phyloP scores from a whole-genome alignment of 23 red algal genomes.

The Gracilariopsis chorda region DNA sequence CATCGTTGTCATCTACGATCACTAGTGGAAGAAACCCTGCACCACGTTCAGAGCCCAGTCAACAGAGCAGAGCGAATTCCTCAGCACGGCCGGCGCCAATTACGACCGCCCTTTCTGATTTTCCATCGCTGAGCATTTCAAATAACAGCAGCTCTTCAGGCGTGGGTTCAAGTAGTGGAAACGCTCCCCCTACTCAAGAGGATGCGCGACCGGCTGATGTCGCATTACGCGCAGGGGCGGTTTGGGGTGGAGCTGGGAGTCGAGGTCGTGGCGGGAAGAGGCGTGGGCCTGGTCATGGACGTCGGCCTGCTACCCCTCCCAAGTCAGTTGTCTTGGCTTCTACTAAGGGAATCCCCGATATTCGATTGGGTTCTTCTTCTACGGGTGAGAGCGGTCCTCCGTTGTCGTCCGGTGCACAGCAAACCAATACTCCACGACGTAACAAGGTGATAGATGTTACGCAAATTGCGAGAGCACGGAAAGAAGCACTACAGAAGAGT shows the following conservation, averaged over 20 bases:
- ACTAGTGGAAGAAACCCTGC: not conserved
- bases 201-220: constrained; percentile 37
- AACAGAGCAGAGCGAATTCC: not conserved
- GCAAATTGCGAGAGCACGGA: constrained; percentile 47
- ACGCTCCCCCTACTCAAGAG: not conserved
- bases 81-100: not conserved
- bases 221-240: constrained; percentile 44
- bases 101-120: not conserved
- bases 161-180: not conserved
- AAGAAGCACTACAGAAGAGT: constrained; percentile 40
- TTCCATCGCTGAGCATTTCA: not conserved
- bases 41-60: not conserved
- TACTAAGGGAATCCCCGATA: not conserved
- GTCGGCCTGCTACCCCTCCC: constrained; percentile 49
- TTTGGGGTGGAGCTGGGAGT: constrained; percentile 55
- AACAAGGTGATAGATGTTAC: constrained; percentile 36
- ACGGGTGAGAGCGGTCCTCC: not conserved
- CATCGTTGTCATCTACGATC: not conserved
- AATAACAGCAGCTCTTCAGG: not conserved
- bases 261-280: constrained; percentile 14
- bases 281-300: constrained; percentile 26
- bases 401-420: not conserved
- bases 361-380: not conserved
- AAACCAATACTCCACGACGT: not conserved
- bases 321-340: not conserved